Evolutionary conservation across 176 grass and related monocot genomes (phyloP).

Genomic region (Carex littledalei): DNA sequence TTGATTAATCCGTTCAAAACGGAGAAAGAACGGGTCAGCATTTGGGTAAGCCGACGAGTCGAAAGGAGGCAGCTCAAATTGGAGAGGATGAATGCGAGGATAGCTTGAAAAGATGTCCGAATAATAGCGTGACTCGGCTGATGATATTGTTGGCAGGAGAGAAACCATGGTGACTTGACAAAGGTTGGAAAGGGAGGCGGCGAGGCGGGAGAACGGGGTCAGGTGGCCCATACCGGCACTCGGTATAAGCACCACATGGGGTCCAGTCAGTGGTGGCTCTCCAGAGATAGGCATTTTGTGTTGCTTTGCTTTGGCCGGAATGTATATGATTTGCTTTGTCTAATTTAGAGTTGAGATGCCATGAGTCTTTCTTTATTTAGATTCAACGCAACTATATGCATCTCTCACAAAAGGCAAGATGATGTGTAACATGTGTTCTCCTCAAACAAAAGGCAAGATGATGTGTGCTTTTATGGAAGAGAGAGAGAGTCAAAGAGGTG

Average conservation of each 20-base stretch:
- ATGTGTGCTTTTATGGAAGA: too few species aligned
- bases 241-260: constrained; percentile 60
- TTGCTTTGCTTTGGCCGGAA: background rate
- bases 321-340: background rate
- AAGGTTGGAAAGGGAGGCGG: constrained; percentile 27
- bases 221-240: constrained; percentile 84
- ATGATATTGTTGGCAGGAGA: constrained; percentile 48
- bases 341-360: background rate
- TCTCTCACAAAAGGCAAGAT: background rate
- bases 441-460: too few species aligned
- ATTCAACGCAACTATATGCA: background rate
- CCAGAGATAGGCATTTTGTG: background rate
- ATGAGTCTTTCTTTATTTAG: background rate
- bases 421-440: too few species aligned
- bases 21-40: constrained; percentile 66
- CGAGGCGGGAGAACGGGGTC: constrained; percentile 56
- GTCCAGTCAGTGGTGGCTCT: background rate
- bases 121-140: constrained; percentile 43
- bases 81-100: constrained; percentile 34
- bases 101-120: constrained; percentile 24
- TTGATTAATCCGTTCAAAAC: constrained; percentile 45
- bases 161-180: constrained; percentile 52
- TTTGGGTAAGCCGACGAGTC: constrained; percentile 33
- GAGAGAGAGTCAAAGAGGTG: background rate
- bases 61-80: constrained; percentile 40